A percentile compares a stretch with the other conserved stretches of the same genome.
Conservation (phyloP, 2,329 filamentous ascomycete genomes). For the Fonsecaea multimorphosa region DNA sequence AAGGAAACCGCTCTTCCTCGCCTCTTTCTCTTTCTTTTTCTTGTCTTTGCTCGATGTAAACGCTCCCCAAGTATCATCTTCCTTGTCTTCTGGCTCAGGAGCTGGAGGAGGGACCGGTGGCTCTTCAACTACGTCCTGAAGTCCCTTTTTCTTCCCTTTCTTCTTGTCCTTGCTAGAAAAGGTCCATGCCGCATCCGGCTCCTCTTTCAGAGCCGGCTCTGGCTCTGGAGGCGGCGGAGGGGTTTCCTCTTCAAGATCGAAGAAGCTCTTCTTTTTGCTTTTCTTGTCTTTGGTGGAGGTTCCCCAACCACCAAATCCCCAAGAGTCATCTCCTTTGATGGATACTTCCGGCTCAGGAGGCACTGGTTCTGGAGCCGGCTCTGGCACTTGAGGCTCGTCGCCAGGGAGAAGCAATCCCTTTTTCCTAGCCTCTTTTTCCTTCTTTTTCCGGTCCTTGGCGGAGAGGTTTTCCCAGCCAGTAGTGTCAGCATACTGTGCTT, state of each 20-base stretch:
- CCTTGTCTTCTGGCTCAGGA: constrained; percentile 40
- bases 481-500: constrained; percentile 30
- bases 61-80: constrained; percentile 6
- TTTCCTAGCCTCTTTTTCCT: constrained; percentile 57
- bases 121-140: constrained; percentile 42
- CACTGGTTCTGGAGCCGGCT: constrained; percentile 3
- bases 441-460: constrained; percentile 44
- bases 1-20: constrained; percentile 55
- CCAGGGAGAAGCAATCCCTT: constrained; percentile 29
- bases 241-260: constrained; percentile 17
- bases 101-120: constrained; percentile 7
- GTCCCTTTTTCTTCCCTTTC: constrained; percentile 23
- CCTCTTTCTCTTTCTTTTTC: constrained; percentile 23
- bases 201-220: constrained; percentile 42
- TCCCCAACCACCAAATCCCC: constrained; percentile 39
- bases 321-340: constrained; percentile 43
- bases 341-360: constrained; percentile 41
- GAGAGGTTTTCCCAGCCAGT: constrained; percentile 44
- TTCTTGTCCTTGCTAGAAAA: constrained; percentile 40
- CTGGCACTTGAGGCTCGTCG: constrained; percentile 40
- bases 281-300: constrained; percentile 51
- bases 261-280: constrained; percentile 43
- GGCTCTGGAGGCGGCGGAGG: constrained; percentile 30
- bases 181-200: constrained; percentile 41
- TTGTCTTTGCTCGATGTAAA: constrained; percentile 2